Conservation (phyloP, 495 filamentous ascomycete species). For the Talaromyces proteolyticus region DNA sequence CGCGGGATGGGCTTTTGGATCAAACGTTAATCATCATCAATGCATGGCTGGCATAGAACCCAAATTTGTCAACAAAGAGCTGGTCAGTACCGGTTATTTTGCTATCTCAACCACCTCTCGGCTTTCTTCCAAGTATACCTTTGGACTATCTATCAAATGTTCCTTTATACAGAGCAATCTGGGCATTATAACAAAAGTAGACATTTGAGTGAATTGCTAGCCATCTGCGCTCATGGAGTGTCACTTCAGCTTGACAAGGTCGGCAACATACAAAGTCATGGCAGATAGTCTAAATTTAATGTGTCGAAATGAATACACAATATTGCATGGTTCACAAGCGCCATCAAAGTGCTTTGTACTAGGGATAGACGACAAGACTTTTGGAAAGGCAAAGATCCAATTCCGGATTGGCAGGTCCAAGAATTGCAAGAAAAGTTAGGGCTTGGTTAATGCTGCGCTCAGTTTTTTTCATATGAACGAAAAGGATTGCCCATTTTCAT, state of each 20-base stretch:
- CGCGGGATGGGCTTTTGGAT: not conserved
- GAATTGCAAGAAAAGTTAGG: not conserved
- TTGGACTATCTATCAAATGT: not conserved
- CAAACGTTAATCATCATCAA: not conserved
- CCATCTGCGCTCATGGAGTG: not conserved
- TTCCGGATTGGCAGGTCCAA: not conserved
- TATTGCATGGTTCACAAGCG: not conserved
- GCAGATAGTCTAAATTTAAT: not conserved
- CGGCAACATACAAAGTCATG: not conserved
- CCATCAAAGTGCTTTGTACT: not conserved
- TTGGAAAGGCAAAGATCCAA: not conserved
- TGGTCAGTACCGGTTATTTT: not conserved
- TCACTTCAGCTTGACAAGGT: not conserved
- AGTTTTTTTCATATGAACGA: not conserved
- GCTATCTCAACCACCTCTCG: not conserved
- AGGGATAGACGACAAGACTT: not conserved
- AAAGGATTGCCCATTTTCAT: not conserved
- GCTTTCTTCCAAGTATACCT: not conserved
- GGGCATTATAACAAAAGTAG: not conserved
- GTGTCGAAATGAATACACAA: not conserved
- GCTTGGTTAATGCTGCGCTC: not conserved
- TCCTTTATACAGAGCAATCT: not conserved
- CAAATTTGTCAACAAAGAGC: not conserved
- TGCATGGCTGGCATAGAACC: not conserved
- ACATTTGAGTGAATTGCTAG: not conserved